Base-by-base conservation (phyloP, 2,329 filamentous ascomycete species). In the Hortaea sp. region DNA sequence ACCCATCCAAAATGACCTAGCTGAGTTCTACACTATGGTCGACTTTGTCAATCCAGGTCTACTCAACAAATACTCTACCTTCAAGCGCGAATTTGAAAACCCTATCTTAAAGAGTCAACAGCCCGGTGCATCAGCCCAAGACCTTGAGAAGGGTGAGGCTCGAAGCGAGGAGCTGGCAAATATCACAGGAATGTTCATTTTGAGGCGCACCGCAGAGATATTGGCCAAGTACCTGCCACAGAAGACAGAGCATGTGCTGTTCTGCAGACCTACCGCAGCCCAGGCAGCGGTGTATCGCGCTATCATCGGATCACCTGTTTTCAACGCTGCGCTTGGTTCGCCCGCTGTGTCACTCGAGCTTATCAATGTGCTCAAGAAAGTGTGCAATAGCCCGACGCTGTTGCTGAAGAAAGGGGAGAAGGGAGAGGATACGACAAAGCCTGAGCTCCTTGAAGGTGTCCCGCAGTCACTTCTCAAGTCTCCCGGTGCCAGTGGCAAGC, bases 301-400 rank as follows among this genome's bases (percentile, higher is more conserved):
- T 47, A 78, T 86, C 32, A 69, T 85, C n/a, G 69, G 73, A 6
- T 84, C 81, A 1, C 77, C 79, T 0, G 68, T 78, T 5, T 85
- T 85, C 54, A 73, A 77, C 42, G 72, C 69, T 30, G 77, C 78
- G 6, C 66, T 85, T 42, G 78, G 80, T 10, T 81, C 73, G 51
- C 69, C 75, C 1, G 79, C 84, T 42, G 73, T 74, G 41, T 76
- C 79, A 2, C 69, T 87, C 2, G 79, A 84, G 55, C 74, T 86
- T 10, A 85, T 86, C 57, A 85, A 78, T 11, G 72, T 85, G 12
- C 67, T 87, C 12, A 86, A 86, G 66, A 86, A 86, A 61, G 71
- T 85, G 12, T 86, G 83, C 69, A 86, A 86, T 60, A 82, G 80
- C 52, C 82, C 82, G 1, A 77, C 74, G 0, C 65, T 85, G 7